These are phyloP conservation scores for Camelina hispida DNA, from an alignment of 345 rosid species.

Conservation along the genomic window DNA sequence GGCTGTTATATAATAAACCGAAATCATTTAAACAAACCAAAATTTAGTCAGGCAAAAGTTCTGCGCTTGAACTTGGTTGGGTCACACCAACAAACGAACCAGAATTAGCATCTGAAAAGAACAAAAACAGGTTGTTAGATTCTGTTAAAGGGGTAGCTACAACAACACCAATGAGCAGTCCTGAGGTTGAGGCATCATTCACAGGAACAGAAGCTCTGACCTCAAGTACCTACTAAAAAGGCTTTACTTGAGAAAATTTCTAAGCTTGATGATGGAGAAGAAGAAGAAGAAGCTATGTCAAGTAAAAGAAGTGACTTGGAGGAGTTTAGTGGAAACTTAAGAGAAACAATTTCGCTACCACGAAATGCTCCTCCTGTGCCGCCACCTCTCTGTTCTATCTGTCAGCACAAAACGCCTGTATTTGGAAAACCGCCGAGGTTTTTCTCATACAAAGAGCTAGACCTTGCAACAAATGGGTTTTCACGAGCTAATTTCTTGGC, in stretches of 20 bases:
- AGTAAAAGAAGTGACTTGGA: constrained; percentile 56
- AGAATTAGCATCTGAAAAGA: constrained; percentile 55
- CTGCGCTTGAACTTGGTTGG: too few species aligned
- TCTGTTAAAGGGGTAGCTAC: constrained; percentile 58
- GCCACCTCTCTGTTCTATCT: constrained; percentile 67
- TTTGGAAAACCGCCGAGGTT: constrained; percentile 58
- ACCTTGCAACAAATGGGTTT: constrained; percentile 59
- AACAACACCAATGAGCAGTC: constrained; percentile 90
- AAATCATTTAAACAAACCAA: too few species aligned
- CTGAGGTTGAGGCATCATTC: constrained; percentile 90
- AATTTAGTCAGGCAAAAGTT: too few species aligned
- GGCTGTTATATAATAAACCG: too few species aligned
- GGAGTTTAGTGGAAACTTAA: constrained; percentile 66
- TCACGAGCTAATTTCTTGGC: constrained; percentile 54
- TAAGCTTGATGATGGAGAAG: constrained; percentile 55
- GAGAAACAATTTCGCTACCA: constrained; percentile 78
- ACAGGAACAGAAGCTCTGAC: constrained; percentile 79
- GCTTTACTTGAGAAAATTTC: constrained; percentile 44
- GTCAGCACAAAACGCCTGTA: constrained; percentile 57
- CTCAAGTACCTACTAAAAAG: constrained; percentile 54
- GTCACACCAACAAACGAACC: too few species aligned
- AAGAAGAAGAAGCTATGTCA: constrained; percentile 52
- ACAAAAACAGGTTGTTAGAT: constrained; percentile 51
- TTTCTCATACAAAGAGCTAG: constrained; percentile 55
- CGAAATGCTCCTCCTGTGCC: constrained; percentile 57